Base-by-base conservation (phyloP, 1,284 basidiomycete genomes). In the Marasmius fiardii region DNA sequence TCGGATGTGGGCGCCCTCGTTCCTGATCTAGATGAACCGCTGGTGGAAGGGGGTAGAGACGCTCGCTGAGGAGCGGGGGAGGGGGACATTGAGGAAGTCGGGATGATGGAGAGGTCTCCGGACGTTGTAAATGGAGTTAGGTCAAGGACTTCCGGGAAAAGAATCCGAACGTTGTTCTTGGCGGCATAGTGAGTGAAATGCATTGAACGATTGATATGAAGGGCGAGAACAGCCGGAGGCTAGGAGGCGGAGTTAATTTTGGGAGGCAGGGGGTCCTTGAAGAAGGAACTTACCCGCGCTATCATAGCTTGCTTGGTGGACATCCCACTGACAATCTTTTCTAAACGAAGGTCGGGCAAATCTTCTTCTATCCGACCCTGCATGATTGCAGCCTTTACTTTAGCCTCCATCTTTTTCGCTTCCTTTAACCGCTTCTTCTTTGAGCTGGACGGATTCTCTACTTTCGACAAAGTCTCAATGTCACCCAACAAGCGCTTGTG, bases 301-400 rank as follows among this genome's bases (percentile, higher is more conserved):
- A 93, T 81, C 88, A 93, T 93, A 26, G 88, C 86, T 67, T 93
- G 90, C 67, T 94, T 93, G 10, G 90, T 92, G 3, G 87, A 89
- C n/a, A 85, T 83, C 43, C 76, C 78, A 61, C 88, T 90, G 51
- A 83, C 71, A 1, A 91, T 83, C 63, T 84, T 85, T 67, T 92
- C 88, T 63, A 93, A 73, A 63, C 82, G 83, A 45, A 92, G 76
- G 43, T 85, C 89, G 61, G 83, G 85, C 55, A 92, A 71, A 53
- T 93, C 88, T 54, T 91, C 87, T 68, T 94, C 92, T 24, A 92
- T 85, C 39, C 90, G 73, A 3, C 86, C 86, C 57, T 89, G 82
- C 2, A 87, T 80, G n/a, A 95, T 66, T 6, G 86, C 85, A 6
- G 74, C 68, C 62, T 80, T 76, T 2, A 96, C 78, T 33, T 78